phyloP scores from a whole-genome alignment of 306 rosid species.

The Medicago truncatula region MtrunA17r5.0-ANR NC_053049.1:29766001-29766500 shows the following conservation, averaged over 20 bases:
- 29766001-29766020: neutral
- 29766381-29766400: neutral
- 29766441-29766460: too few relatives aligned
- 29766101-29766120: neutral
- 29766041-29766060: conserved; percentile 22
- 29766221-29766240: neutral
- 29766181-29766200: neutral
- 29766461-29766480: too few relatives aligned
- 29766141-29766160: neutral
- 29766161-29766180: conserved; percentile 35
- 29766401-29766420: too few relatives aligned
- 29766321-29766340: neutral
- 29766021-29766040: conserved; percentile 4
- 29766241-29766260: too few relatives aligned
- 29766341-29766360: neutral
- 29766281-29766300: too few relatives aligned
- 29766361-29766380: neutral
- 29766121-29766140: neutral
- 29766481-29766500: too few relatives aligned
- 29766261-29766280: conserved; percentile 30
- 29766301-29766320: conserved; percentile 32
- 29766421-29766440: too few relatives aligned
- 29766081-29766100: neutral
- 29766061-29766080: conserved; percentile 15
- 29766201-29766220: neutral